Percentiles rank a stretch among this genome's conserved stretches.
Conservation (phyloP, 768 basidiomycete species). For the Rhizopogon vinicolor region DNA sequence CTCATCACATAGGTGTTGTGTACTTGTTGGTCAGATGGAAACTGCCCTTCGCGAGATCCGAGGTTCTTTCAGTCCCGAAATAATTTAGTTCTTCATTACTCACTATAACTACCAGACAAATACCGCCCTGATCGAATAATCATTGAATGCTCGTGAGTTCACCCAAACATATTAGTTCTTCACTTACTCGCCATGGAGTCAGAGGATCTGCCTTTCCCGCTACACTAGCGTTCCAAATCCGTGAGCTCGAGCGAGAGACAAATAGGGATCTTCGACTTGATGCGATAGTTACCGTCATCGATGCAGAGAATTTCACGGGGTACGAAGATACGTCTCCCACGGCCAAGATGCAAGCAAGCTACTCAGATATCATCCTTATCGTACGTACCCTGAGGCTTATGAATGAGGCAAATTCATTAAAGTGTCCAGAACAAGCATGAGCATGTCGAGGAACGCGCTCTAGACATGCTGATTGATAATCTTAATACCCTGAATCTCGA, state of each 20-base stretch:
- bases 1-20: constrained; percentile 65
- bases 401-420: constrained; percentile 4
- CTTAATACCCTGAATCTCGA: constrained; percentile 85
- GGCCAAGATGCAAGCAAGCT: constrained; percentile 92
- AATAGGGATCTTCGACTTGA: constrained; percentile 75
- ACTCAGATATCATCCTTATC: constrained; percentile 87
- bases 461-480: constrained; percentile 84
- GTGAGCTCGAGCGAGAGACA: constrained; percentile 81
- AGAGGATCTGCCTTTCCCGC: constrained; percentile 96
- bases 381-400: constrained; percentile 36
- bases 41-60: constrained; percentile 84
- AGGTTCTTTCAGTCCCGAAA: constrained; percentile 36
- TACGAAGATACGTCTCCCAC: constrained; percentile 93
- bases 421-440: constrained; percentile 82
- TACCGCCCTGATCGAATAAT: constrained; percentile 87
- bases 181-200: constrained; percentile 4
- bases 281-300: constrained; percentile 87
- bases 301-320: constrained; percentile 87
- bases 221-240: constrained; percentile 91
- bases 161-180: neutral
- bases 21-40: constrained; percentile 93
- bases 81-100: neutral
- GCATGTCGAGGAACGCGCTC: constrained; percentile 66
- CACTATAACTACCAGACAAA: constrained; percentile 49
- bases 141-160: constrained; percentile 88